These are phyloP conservation scores for Pseudopyricularia cyperi DNA, from an alignment of 2,329 filamentous ascomycete genomes.

Conservation along the genomic window DNA sequence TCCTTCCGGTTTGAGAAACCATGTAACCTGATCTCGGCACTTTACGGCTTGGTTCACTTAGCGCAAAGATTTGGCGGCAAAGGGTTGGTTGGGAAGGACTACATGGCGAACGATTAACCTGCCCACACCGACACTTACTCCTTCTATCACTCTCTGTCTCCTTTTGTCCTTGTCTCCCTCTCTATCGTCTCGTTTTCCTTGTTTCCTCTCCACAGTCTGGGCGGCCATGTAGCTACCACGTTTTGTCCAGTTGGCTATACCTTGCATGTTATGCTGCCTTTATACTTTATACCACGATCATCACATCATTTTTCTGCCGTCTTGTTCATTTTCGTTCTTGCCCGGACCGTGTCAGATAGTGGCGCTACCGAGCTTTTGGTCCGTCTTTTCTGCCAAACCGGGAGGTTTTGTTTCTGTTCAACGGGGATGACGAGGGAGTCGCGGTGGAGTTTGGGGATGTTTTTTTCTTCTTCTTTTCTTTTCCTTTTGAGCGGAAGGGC, in stretches of 20 bases:
- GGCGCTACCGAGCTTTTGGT: not conserved
- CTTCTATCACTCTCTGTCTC: constrained; percentile 1
- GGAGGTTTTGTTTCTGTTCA: too few relatives aligned
- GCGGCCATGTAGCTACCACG: not conserved
- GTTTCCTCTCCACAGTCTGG: not conserved
- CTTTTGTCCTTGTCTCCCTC: constrained; percentile 6
- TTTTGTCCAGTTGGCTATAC: not conserved
- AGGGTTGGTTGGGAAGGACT: not conserved
- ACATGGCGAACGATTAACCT: not conserved
- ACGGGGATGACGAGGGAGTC: not conserved
- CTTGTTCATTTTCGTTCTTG: not conserved
- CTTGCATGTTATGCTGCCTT: not conserved
- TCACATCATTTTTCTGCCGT: not conserved
- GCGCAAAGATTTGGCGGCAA: not conserved
- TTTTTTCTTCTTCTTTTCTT: not conserved
- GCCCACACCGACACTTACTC: not conserved
- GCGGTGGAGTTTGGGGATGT: not conserved
- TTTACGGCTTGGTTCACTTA: not conserved
- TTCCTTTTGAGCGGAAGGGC: not conserved
- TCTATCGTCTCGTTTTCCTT: not conserved
- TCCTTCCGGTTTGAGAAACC: not conserved
- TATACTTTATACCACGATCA: not conserved
- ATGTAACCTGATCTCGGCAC: not conserved
- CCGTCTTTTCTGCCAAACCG: too few relatives aligned
- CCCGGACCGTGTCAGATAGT: not conserved